Percentiles rank a stretch among this genome's conserved stretches.
phyloP scores from a whole-genome alignment of 2,329 filamentous ascomycete species.

The Diaporthe nobilis region DNA sequence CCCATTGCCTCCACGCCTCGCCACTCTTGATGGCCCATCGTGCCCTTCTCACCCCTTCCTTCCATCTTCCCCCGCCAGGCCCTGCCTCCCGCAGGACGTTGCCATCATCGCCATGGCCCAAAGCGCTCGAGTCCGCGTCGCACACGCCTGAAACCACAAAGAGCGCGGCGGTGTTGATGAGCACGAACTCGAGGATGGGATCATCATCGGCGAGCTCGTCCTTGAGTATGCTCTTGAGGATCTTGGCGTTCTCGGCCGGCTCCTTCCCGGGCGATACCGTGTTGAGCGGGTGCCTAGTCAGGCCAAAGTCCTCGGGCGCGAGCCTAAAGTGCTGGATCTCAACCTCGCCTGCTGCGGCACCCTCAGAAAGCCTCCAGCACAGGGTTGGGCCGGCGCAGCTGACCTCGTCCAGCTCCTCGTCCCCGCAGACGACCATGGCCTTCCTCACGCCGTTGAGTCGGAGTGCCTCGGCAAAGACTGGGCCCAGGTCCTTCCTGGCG shows the following conservation, averaged over 20 bases:
- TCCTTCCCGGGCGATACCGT: constrained; percentile 88
- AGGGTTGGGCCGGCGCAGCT: constrained; percentile 90
- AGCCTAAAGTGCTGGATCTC: constrained; percentile 83
- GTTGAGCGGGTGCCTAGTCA: constrained; percentile 79
- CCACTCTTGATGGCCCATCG: constrained; percentile 91
- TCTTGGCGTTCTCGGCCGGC: constrained; percentile 88
- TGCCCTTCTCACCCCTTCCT: constrained; percentile 90
- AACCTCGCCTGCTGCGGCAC: constrained; percentile 58
- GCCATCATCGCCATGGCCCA: constrained; percentile 86
- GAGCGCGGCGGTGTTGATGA: constrained; percentile 92
- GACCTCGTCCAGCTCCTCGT: constrained; percentile 95
- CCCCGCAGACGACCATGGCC: constrained; percentile 91
- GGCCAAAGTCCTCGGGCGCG: constrained; percentile 87
- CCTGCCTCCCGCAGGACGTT: constrained; percentile 85
- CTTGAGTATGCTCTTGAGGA: constrained; percentile 82
- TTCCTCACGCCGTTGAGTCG: constrained; percentile 82
- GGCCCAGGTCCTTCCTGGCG: constrained; percentile 87
- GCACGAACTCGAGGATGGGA: constrained; percentile 91
- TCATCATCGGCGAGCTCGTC: constrained; percentile 82
- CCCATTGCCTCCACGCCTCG: constrained; percentile 86
- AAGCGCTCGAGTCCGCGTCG: constrained; percentile 83
- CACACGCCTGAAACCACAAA: constrained; percentile 89
- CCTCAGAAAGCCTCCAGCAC: constrained; percentile 84
- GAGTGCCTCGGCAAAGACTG: constrained; percentile 89
- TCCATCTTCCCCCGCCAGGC: constrained; percentile 91